Percentiles rank a stretch among this genome's conserved stretches.
Evolutionary conservation across 176 grass and related monocot species (phyloP).

Genomic region (Thinopyrum elongatum): DNA sequence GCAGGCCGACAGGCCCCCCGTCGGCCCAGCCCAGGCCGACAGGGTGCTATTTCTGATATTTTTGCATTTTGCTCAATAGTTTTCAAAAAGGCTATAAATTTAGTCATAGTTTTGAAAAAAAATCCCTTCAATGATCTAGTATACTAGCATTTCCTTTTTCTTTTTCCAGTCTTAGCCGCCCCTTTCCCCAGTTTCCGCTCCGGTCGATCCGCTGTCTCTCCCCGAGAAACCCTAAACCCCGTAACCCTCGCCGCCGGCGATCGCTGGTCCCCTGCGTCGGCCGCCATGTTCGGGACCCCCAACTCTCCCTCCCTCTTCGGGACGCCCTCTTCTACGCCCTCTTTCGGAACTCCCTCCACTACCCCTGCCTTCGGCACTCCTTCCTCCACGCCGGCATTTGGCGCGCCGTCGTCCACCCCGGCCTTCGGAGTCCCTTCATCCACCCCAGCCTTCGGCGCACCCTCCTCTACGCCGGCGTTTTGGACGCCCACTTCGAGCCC

Average conservation of each 20-base stretch:
- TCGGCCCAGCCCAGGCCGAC: no score
- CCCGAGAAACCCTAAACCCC: slow-evolving; percentile 26
- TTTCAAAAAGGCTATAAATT: no score
- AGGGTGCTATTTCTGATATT: no score
- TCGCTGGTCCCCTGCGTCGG: not conserved
- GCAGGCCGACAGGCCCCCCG: no score
- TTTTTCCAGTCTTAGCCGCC: no score
- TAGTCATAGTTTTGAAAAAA: no score
- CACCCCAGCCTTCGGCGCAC: slow-evolving; percentile 17
- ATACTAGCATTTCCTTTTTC: no score
- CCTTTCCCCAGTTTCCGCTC: not conserved
- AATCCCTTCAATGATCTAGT: no score
- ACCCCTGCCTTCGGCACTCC: slow-evolving; percentile 38
- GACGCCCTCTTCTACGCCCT: not conserved
- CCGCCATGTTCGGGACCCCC: slow-evolving; percentile 19
- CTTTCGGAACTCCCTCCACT: slow-evolving; percentile 10
- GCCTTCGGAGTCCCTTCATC: slow-evolving; percentile 23
- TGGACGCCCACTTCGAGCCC: slow-evolving; percentile 29
- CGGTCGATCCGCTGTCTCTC: not conserved
- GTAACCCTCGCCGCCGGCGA: slow-evolving; percentile 29
- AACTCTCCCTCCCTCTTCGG: slow-evolving; percentile 25
- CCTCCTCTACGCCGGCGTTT: slow-evolving; percentile 34
- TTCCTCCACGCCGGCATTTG: slow-evolving; percentile 26
- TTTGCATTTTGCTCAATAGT: no score
- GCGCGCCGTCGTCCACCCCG: not conserved